Evolutionary conservation across 768 basidiomycete genomes (phyloP).

Genomic region (Cystobasidium tubakii): DNA sequence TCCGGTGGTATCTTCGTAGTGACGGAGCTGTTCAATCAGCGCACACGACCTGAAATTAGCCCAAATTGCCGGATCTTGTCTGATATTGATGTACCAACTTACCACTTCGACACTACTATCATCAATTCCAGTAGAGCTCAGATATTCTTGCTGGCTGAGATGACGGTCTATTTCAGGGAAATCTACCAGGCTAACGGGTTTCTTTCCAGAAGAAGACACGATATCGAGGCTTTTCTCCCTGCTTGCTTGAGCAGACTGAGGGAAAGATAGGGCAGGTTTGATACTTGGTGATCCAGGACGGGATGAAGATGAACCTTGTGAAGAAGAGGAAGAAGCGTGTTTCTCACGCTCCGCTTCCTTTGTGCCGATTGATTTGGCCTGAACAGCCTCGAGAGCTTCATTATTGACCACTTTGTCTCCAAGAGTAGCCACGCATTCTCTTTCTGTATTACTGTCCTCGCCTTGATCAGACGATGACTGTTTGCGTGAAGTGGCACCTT

Average conservation of each 20-base stretch:
- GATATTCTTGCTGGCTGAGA: constrained; percentile 22
- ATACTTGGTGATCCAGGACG: background rate
- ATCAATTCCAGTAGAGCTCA: constrained; percentile 25
- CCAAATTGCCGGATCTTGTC: no score
- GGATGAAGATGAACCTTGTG: background rate
- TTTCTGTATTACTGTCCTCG: background rate
- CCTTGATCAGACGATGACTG: background rate
- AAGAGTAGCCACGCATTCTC: background rate
- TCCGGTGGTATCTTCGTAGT: constrained; percentile 29
- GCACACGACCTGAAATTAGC: no score
- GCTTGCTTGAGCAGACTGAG: background rate
- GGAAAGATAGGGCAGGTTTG: background rate
- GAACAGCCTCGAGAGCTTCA: background rate
- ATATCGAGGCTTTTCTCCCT: background rate
- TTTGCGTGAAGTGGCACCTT: background rate
- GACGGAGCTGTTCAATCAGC: constrained; percentile 12
- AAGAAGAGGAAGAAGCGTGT: background rate
- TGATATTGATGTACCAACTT: no score
- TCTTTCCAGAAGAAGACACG: background rate
- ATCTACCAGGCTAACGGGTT: background rate
- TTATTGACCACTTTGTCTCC: background rate
- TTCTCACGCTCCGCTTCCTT: background rate
- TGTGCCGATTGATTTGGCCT: background rate
- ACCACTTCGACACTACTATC: constrained; percentile 23
- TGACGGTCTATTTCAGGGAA: constrained; percentile 14